Percentiles rank a stretch among this genome's conserved stretches.
phyloP scores from a whole-genome alignment of 1,139 yeast species.

The Blastobotrys ciferrii region DNA sequence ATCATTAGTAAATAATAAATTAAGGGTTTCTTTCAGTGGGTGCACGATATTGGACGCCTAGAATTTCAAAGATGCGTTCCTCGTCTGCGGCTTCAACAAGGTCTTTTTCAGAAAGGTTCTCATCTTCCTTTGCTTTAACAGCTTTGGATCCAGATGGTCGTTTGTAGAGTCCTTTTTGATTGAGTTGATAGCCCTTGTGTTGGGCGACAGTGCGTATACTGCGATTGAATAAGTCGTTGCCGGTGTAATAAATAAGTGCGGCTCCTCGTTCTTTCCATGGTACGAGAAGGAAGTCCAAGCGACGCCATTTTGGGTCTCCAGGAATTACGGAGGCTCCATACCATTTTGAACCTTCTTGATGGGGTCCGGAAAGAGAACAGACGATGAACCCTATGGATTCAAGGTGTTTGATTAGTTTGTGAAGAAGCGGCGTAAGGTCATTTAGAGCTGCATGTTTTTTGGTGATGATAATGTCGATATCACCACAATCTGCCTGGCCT shows the following conservation, averaged over 20 bases:
- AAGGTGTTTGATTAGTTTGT: conserved; percentile 34
- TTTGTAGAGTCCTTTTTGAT: conserved; percentile 49
- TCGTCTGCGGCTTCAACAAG: conserved; percentile 51
- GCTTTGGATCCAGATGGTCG: conserved; percentile 18
- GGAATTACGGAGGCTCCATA: conserved; percentile 36
- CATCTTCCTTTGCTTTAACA: conserved; percentile 19
- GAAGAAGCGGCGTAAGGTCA: conserved; percentile 34
- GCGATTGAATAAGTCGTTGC: conserved; percentile 56
- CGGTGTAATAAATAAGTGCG: conserved; percentile 55
- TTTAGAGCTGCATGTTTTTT: conserved; percentile 30
- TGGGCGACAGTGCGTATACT: conserved; percentile 48
- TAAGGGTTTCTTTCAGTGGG: conserved; percentile 44
- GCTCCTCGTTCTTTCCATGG: conserved; percentile 54
- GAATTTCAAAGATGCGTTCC: conserved; percentile 45
- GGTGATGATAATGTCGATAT: conserved; percentile 56
- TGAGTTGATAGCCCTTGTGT: conserved; percentile 46
- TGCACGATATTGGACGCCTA: conserved; percentile 47
- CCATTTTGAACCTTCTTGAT: conserved; percentile 32
- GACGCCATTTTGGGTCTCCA: conserved; percentile 42
- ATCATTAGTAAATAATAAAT: not conserved
- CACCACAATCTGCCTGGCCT: conserved; percentile 51
- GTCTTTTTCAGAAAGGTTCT: conserved; percentile 15
- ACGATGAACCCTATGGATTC: conserved; percentile 36
- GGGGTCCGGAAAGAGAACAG: conserved; percentile 32
- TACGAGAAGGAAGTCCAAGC: conserved; percentile 55